phyloP scores from a whole-genome alignment of 2,329 filamentous ascomycete genomes.

The Fusarium nanum region DNA sequence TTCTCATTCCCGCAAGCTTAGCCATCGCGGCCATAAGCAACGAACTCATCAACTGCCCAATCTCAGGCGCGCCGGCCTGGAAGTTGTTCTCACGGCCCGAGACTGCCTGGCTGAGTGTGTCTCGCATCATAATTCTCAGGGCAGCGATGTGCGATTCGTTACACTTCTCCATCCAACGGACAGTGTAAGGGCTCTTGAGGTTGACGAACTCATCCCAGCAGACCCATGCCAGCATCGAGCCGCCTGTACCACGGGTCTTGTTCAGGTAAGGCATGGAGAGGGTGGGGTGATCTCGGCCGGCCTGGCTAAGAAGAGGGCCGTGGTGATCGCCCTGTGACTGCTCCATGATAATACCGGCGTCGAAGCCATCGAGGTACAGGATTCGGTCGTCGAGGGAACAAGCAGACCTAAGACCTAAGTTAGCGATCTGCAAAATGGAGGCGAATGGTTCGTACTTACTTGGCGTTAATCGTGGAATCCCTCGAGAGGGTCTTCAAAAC shows the following conservation, averaged over 20 bases:
- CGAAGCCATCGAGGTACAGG: constrained; percentile 13
- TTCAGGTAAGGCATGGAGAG: constrained; percentile 19
- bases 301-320: constrained; percentile 8
- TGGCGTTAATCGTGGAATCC: not conserved
- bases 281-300: not conserved
- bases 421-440: too few relatives aligned
- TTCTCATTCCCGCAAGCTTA: constrained; percentile 12
- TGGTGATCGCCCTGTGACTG: constrained; percentile 17
- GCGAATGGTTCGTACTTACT: not conserved
- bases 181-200: constrained; percentile 7
- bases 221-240: constrained; percentile 24
- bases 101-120: constrained; percentile 6
- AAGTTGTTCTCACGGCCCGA: not conserved
- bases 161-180: constrained; percentile 30
- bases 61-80: not conserved
- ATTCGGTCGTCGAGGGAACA: constrained; percentile 16
- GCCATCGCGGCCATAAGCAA: constrained; percentile 24
- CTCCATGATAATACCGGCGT: constrained; percentile 21
- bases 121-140: constrained; percentile 15
- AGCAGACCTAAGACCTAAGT: not conserved
- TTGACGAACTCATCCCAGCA: constrained; percentile 29
- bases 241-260: not conserved
- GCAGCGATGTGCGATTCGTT: constrained; percentile 18
- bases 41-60: constrained; percentile 18
- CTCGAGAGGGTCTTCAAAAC: not conserved